Evolutionary conservation across 345 rosid genomes (phyloP).

Genomic region (Excoecaria agallocha): DNA sequence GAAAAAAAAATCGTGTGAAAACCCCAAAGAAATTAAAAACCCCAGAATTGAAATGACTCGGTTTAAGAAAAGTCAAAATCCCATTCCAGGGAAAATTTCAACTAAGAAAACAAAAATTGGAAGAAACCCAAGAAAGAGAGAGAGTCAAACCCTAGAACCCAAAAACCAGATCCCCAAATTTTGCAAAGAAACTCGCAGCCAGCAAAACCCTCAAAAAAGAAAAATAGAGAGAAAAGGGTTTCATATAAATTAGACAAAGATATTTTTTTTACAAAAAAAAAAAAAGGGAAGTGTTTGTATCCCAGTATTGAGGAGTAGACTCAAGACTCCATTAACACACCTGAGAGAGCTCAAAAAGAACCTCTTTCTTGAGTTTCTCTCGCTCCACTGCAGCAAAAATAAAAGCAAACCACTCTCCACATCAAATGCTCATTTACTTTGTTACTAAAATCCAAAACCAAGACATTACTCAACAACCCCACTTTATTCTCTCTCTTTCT

Average conservation of each 20-base stretch:
- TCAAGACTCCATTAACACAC: constrained; percentile 27
- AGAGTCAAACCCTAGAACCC: constrained; percentile 56
- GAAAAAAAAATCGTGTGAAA: constrained; percentile 20
- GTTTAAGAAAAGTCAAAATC: constrained; percentile 41
- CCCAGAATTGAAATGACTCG: constrained; percentile 26
- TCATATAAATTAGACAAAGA: constrained; percentile 7
- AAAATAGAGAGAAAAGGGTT: constrained; percentile 24
- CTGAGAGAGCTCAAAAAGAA: constrained; percentile 25
- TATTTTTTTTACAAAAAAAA: neutral
- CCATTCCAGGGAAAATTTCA: constrained; percentile 29
- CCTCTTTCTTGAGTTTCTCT: constrained; percentile 9
- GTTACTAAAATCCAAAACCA: constrained; percentile 29
- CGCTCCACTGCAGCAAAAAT: constrained; percentile 29
- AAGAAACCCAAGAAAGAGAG: constrained; percentile 45
- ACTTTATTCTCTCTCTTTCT: constrained; percentile 19
- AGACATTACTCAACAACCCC: constrained; percentile 28
- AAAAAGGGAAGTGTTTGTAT: constrained; percentile 16
- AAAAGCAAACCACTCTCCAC: constrained; percentile 39
- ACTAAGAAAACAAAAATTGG: constrained; percentile 28
- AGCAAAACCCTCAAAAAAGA: constrained; percentile 13
- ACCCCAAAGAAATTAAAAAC: too few relatives aligned
- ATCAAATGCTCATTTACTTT: constrained; percentile 32
- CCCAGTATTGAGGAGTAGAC: neutral
- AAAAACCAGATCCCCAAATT: constrained; percentile 58
- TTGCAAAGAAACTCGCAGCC: constrained; percentile 18